phyloP scores from a whole-genome alignment of 352 stramenopile genomes.

The Globisporangium parvum region DNA sequence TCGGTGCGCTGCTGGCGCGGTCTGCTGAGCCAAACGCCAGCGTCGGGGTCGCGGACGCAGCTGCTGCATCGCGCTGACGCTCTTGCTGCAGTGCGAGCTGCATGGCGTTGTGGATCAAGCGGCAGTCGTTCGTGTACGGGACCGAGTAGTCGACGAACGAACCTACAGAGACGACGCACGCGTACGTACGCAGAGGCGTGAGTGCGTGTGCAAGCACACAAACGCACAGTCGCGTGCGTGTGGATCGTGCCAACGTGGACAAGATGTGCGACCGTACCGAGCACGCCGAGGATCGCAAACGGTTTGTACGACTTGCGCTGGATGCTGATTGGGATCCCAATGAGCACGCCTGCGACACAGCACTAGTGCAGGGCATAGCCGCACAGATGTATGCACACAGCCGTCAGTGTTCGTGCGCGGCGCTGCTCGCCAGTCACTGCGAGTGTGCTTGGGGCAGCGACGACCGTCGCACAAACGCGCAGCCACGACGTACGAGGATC shows the following conservation, averaged over 20 bases:
- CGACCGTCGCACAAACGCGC: background rate
- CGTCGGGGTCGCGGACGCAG: slow-evolving; percentile 8
- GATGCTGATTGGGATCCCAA: slow-evolving; percentile 82
- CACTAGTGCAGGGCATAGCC: slow-evolving; percentile 22
- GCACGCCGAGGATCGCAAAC: slow-evolving; percentile 68
- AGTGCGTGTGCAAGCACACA: too few relatives aligned
- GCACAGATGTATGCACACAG: background rate
- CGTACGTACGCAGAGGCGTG: background rate
- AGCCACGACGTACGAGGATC: slow-evolving; percentile 41
- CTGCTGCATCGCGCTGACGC: slow-evolving; percentile 27
- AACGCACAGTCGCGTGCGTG: background rate
- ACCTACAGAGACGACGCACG: slow-evolving; percentile 23
- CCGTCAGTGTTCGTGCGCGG: background rate
- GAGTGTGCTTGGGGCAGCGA: background rate
- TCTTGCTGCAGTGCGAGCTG: slow-evolving; percentile 66
- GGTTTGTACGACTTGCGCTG: slow-evolving; percentile 72
- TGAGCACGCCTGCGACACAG: slow-evolving; percentile 72
- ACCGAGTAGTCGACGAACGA: slow-evolving; percentile 85
- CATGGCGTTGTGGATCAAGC: slow-evolving; percentile 74
- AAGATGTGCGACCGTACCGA: slow-evolving; percentile 27
- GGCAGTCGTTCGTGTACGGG: slow-evolving; percentile 76
- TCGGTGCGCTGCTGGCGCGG: background rate
- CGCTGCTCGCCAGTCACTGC: background rate
- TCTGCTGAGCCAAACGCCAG: slow-evolving; percentile 8
- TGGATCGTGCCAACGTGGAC: too few relatives aligned